Conservation (phyloP, 352 stramenopile species). For the Globisporangium cederbergense region DNA sequence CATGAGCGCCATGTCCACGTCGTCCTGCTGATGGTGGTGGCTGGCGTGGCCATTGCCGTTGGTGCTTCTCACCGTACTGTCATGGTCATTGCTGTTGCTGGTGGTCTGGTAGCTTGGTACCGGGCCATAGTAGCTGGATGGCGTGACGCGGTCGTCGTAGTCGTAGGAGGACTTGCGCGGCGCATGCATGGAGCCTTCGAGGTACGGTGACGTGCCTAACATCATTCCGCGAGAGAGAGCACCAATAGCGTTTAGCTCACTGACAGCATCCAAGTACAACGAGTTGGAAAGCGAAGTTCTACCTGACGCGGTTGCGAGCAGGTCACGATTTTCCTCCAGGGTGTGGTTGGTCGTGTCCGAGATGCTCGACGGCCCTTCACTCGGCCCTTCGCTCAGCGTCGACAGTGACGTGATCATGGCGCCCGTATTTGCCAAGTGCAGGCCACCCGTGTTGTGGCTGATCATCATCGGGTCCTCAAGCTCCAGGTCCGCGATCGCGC, state of each 20-base stretch:
- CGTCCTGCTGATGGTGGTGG: slow-evolving; percentile 21
- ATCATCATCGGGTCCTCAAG: slow-evolving; percentile 88
- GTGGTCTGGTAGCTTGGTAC: background rate
- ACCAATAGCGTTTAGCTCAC: slow-evolving; percentile 14
- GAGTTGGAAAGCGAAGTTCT: slow-evolving; percentile 24
- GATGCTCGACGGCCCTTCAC: slow-evolving; percentile 32
- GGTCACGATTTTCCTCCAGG: slow-evolving; percentile 9
- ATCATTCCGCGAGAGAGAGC: slow-evolving; percentile 12
- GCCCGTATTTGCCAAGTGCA: slow-evolving; percentile 39
- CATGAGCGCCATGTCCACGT: slow-evolving; percentile 16
- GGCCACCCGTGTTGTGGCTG: slow-evolving; percentile 29
- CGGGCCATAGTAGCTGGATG: slow-evolving; percentile 1
- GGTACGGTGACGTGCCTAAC: slow-evolving; percentile 13
- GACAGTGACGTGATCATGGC: slow-evolving; percentile 46
- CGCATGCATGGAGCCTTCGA: slow-evolving; percentile 3
- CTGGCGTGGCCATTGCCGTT: slow-evolving; percentile 14
- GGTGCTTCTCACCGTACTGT: background rate
- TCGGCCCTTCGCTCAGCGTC: slow-evolving; percentile 53
- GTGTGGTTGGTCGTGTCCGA: slow-evolving; percentile 35
- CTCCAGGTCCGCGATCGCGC: slow-evolving; percentile 80
- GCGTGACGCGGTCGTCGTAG: slow-evolving; percentile 6
- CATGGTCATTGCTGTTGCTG: background rate
- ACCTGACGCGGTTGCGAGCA: slow-evolving; percentile 21
- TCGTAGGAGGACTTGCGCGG: slow-evolving; percentile 16
- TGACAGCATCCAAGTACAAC: slow-evolving; percentile 29